Evolutionary conservation across 208 protist genomes (phyloP).

Genomic region (Balamuthia mandrillaris): DNA sequence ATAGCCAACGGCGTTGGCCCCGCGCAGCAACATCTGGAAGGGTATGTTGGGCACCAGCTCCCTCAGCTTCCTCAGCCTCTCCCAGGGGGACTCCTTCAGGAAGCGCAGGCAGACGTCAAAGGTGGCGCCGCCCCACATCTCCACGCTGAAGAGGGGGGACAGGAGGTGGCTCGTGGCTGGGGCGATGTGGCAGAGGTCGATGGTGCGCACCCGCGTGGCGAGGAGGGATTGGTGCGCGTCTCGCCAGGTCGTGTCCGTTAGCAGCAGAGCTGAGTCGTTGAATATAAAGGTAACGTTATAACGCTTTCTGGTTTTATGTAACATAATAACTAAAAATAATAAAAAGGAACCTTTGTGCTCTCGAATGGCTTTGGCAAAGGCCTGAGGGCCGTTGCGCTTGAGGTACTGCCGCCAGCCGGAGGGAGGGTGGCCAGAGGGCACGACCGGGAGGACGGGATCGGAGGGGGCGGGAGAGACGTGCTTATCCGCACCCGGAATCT

Average conservation of each 20-base stretch:
- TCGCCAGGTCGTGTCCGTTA: background rate
- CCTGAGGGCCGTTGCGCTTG: conserved; percentile 50
- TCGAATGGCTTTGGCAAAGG: conserved; percentile 64
- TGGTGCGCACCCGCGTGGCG: conserved; percentile 74
- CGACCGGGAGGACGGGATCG: too few species aligned
- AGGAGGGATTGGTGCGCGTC: background rate
- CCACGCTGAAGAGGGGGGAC: conserved; percentile 41
- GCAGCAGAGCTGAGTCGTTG: background rate
- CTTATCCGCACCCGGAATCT: too few species aligned
- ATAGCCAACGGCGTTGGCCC: conserved; percentile 87
- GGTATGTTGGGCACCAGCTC: conserved; percentile 81
- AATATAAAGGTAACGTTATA: too few species aligned
- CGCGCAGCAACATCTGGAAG: conserved; percentile 87
- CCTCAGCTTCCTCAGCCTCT: conserved; percentile 66
- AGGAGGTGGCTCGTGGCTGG: conserved; percentile 59
- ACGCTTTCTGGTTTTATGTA: too few species aligned
- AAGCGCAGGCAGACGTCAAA: conserved; percentile 84
- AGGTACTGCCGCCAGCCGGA: conserved; percentile 16
- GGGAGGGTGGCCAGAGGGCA: background rate
- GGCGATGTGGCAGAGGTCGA: conserved; percentile 75
- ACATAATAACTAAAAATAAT: too few species aligned
- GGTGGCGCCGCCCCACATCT: conserved; percentile 85
- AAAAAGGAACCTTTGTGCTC: conserved; percentile 46
- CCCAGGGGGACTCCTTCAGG: conserved; percentile 81
- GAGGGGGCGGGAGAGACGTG: too few species aligned